Evolutionary conservation across 2,329 filamentous ascomycete species (phyloP).

Genomic region (Scytalidium sp.): DNA sequence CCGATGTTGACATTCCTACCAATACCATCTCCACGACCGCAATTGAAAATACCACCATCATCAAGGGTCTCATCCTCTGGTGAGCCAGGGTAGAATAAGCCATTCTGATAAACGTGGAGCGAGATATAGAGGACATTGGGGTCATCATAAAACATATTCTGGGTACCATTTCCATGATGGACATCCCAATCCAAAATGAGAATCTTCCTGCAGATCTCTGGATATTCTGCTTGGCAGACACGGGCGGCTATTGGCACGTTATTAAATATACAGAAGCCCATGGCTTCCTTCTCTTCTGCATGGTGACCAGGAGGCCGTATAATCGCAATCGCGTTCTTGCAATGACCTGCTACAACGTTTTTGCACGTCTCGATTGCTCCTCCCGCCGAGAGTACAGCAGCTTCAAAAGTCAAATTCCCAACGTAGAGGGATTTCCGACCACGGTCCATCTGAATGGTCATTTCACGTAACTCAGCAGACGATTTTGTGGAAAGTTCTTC

Average conservation of each 20-base stretch:
- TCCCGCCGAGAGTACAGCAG: conserved; percentile 80
- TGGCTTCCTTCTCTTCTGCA: conserved; percentile 79
- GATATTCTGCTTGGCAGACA: conserved; percentile 79
- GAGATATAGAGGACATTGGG: conserved; percentile 96
- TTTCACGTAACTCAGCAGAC: conserved; percentile 62
- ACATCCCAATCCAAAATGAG: conserved; percentile 92
- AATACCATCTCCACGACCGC: conserved; percentile 50
- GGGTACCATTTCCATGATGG: conserved; percentile 84
- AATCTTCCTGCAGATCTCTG: conserved; percentile 79
- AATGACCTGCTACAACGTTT: conserved; percentile 76
- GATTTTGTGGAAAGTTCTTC: conserved; percentile 50
- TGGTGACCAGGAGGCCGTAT: conserved; percentile 95
- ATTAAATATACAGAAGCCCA: conserved; percentile 98
- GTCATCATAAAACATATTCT: conserved; percentile 94
- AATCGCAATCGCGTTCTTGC: conserved; percentile 94
- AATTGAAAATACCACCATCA: conserved; percentile 60
- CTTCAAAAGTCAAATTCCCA: conserved; percentile 76
- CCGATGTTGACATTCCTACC: conserved; percentile 66
- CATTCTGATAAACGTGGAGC: conserved; percentile 82
- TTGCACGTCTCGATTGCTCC: conserved; percentile 95
- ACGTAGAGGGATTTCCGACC: conserved; percentile 79
- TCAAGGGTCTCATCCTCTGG: conserved; percentile 59
- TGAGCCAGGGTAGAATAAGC: conserved; percentile 77
- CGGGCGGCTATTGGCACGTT: conserved; percentile 93
- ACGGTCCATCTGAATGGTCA: conserved; percentile 60